Evolutionary conservation across 2,329 filamentous ascomycete species (phyloP).

Genomic region (Beauveria bassiana): DNA sequence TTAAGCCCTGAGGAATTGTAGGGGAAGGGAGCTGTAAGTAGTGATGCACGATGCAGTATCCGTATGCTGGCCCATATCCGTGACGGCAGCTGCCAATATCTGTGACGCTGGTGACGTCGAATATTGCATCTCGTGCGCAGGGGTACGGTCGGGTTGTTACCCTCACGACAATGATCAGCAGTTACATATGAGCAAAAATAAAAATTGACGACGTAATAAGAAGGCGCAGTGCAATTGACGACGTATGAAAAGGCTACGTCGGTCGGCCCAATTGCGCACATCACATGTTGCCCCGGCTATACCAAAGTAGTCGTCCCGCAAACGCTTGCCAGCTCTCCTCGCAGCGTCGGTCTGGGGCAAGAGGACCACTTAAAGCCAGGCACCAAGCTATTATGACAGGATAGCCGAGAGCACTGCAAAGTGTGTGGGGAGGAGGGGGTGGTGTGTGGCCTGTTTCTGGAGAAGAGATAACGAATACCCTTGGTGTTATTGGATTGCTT

Average conservation of each 20-base stretch:
- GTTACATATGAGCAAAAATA: background rate
- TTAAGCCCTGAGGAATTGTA: background rate
- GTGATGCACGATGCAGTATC: background rate
- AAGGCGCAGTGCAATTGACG: background rate
- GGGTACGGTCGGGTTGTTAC: background rate
- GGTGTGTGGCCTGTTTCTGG: background rate
- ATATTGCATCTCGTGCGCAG: background rate
- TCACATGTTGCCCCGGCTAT: conserved; percentile 8
- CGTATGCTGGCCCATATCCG: background rate
- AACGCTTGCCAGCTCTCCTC: background rate
- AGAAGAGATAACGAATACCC: conserved; percentile 4
- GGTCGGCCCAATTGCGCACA: background rate
- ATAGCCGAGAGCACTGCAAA: conserved; percentile 1
- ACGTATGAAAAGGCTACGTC: background rate
- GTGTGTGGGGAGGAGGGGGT: background rate
- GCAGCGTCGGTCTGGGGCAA: background rate
- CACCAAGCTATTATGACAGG: background rate
- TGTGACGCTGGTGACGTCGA: conserved; percentile 2
- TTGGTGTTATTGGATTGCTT: background rate
- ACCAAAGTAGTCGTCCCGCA: background rate
- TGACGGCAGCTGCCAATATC: background rate
- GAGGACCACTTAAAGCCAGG: background rate
- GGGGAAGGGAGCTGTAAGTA: background rate
- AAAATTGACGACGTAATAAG: background rate
- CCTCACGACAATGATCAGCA: background rate